A percentile compares a stretch with the other conserved stretches of the same genome.
phyloP scores from a whole-genome alignment of 116 monocot species.

The Papilionanthe hybrid region DNA sequence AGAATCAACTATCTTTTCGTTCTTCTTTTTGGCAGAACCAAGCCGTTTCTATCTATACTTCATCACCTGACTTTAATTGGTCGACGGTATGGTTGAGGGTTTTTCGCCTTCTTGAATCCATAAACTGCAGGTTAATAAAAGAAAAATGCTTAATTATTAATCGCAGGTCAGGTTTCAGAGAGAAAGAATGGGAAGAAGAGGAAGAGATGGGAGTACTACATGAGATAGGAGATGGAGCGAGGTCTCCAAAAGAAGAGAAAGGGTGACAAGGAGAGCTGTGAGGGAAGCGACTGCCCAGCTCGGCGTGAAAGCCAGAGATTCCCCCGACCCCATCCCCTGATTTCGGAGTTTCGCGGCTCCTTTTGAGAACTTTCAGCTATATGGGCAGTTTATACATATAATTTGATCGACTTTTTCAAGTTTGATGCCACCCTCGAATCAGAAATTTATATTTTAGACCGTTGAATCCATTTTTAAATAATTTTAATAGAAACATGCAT shows the following conservation, averaged over 20 bases:
- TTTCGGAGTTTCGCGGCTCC: no score
- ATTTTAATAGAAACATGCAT: no score
- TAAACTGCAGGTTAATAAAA: conserved; percentile 10
- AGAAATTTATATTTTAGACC: no score
- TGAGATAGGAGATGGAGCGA: conserved; percentile 17
- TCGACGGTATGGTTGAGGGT: conserved; percentile 20
- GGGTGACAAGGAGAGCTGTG: conserved; percentile 15
- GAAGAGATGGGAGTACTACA: not conserved
- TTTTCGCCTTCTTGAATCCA: conserved; percentile 23
- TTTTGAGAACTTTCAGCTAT: no score
- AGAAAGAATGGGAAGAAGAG: not conserved
- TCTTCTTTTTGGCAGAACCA: not conserved
- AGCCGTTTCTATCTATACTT: not conserved
- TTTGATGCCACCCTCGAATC: no score
- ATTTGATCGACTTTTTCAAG: no score
- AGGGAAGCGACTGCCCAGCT: conserved; percentile 32
- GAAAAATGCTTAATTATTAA: not conserved
- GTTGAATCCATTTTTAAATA: no score
- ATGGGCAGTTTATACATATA: no score
- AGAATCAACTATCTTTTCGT: not conserved
- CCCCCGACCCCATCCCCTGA: conserved; percentile 1
- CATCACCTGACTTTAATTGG: conserved; percentile 24
- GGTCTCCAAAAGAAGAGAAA: conserved; percentile 27
- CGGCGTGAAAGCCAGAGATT: conserved; percentile 23
- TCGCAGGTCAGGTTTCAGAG: not conserved